phyloP scores from a whole-genome alignment of 2,329 filamentous ascomycete genomes.

The Seiridium cupressi region DNA sequence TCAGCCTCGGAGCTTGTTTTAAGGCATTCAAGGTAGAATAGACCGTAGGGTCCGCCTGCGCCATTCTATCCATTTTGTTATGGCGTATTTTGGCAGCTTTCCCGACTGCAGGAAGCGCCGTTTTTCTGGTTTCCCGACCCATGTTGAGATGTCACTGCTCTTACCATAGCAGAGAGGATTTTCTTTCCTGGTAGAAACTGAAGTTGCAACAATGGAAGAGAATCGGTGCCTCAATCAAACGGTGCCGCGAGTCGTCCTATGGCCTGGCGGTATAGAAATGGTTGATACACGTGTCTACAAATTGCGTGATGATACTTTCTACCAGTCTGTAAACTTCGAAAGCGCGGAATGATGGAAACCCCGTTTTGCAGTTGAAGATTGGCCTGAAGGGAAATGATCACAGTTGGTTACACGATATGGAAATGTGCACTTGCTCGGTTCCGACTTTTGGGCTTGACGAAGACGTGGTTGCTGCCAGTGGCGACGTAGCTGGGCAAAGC shows the following conservation, averaged over 20 bases:
- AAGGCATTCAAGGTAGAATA: constrained; percentile 28
- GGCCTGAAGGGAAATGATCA: too few species aligned
- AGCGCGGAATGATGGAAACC: constrained; percentile 4
- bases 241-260: not conserved
- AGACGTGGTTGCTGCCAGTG: too few species aligned
- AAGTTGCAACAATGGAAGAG: constrained; percentile 11
- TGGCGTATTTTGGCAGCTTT: constrained; percentile 23
- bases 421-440: not conserved
- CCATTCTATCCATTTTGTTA: constrained; percentile 25
- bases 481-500: too few species aligned
- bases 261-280: constrained; percentile 7
- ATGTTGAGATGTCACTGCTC: constrained; percentile 27
- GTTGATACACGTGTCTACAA: constrained; percentile 4
- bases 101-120: constrained; percentile 22
- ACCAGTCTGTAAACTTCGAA: constrained; percentile 5
- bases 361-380: not conserved
- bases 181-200: constrained; percentile 9
- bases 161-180: constrained; percentile 27
- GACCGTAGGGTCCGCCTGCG: constrained; percentile 21
- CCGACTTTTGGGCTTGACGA: not conserved
- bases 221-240: not conserved
- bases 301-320: constrained; percentile 4
- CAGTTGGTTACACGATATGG: not conserved
- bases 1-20: constrained; percentile 40
- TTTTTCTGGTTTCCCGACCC: constrained; percentile 30